phyloP scores from a whole-genome alignment of 306 rosid species.

The Potentilla sterilis region DNA sequence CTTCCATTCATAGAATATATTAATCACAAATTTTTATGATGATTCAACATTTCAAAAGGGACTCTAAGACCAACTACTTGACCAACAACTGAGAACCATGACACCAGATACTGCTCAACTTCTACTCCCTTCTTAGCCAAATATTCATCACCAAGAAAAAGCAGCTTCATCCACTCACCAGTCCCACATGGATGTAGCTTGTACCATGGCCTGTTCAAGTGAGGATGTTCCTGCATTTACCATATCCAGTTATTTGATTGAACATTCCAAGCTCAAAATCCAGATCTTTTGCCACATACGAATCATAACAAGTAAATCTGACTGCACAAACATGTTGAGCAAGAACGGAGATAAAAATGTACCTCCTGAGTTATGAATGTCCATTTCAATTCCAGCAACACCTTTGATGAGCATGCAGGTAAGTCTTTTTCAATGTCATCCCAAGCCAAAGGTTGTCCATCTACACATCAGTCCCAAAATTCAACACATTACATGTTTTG shows the following conservation, averaged over 20 bases:
- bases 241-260: not conserved
- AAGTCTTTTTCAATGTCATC: conserved; percentile 63
- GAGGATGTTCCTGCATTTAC: conserved; percentile 73
- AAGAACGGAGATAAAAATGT: not conserved
- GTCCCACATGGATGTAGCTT: conserved; percentile 94
- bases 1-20: not conserved
- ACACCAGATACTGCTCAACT: conserved; percentile 50
- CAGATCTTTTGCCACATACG: not conserved
- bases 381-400: conserved; percentile 73
- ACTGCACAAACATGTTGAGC: not conserved
- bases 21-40: not conserved
- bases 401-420: conserved; percentile 55
- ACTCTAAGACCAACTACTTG: conserved; percentile 71
- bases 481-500: not conserved
- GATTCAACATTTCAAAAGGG: conserved; percentile 50
- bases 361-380: conserved; percentile 84
- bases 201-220: conserved; percentile 82
- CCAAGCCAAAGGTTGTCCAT: conserved; percentile 55
- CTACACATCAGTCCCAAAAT: conserved; percentile 32
- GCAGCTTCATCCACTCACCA: conserved; percentile 86
- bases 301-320: not conserved
- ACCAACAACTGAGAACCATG: conserved; percentile 86
- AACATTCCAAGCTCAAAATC: not conserved
- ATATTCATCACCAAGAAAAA: conserved; percentile 36
- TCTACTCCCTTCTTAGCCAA: conserved; percentile 31